Conservation (phyloP, 192 early-diverging fungal genomes). For the Backusella liffmaniae region DNA sequence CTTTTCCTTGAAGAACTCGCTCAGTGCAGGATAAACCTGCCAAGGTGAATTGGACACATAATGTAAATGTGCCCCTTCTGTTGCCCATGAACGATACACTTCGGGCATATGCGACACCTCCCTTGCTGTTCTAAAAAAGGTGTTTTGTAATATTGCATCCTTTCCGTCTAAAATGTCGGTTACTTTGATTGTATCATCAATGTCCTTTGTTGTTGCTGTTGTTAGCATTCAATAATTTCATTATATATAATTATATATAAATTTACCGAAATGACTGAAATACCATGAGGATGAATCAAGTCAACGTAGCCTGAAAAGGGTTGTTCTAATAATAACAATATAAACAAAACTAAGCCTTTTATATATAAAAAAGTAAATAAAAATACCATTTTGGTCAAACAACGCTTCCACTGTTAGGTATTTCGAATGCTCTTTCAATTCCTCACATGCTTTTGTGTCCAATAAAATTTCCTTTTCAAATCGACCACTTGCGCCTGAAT, state of each 20-base stretch:
- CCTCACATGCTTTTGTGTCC: constrained; percentile 24
- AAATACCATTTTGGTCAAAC: constrained; percentile 11
- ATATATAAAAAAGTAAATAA: background rate
- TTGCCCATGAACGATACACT: constrained; percentile 62
- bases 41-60: constrained; percentile 92
- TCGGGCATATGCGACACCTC: constrained; percentile 81
- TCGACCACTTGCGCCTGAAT: constrained; percentile 24
- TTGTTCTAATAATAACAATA: constrained; percentile 4
- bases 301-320: constrained; percentile 51
- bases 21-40: constrained; percentile 80
- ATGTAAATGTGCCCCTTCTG: constrained; percentile 65
- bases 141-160: constrained; percentile 62
- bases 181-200: constrained; percentile 95
- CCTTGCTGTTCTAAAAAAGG: constrained; percentile 66
- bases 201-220: constrained; percentile 38
- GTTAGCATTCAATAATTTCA: background rate
- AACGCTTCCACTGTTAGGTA: constrained; percentile 19
- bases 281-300: constrained; percentile 66
- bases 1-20: constrained; percentile 65
- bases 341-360: background rate
- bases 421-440: constrained; percentile 12
- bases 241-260: background rate
- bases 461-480: constrained; percentile 21
- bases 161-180: constrained; percentile 77
- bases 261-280: constrained; percentile 72